Percentiles rank a stretch among this genome's conserved stretches.
phyloP scores from a whole-genome alignment of 2,329 filamentous ascomycete genomes.

The Monosporascus sp. region DNA sequence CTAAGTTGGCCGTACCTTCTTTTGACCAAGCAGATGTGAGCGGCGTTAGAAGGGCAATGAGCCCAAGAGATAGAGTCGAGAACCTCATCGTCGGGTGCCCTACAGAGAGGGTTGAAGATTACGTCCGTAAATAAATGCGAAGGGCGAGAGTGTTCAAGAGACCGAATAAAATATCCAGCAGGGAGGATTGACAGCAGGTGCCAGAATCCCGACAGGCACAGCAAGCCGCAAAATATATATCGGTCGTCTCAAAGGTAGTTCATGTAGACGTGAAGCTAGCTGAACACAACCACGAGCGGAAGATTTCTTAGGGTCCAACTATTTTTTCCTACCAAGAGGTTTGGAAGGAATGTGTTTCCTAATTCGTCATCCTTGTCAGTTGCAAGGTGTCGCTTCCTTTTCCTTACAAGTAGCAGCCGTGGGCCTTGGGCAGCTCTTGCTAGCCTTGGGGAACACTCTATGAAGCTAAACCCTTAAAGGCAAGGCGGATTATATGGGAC shows the following conservation, averaged over 20 bases:
- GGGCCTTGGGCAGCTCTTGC: not conserved
- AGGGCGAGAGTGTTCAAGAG: no score
- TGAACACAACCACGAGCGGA: no score
- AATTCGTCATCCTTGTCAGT: not conserved
- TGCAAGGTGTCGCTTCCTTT: not conserved
- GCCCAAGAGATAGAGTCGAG: constrained; percentile 59
- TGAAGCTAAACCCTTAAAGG: no score
- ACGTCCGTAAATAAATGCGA: no score
- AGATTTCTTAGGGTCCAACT: not conserved
- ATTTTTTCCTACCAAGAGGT: not conserved
- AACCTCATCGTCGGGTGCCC: constrained; percentile 62
- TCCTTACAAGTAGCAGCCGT: not conserved
- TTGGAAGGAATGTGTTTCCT: not conserved
- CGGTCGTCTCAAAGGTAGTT: no score
- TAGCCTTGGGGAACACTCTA: no score
- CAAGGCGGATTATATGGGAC: no score
- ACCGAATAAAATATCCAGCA: not conserved
- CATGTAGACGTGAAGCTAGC: no score
- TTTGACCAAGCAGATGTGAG: constrained; percentile 76
- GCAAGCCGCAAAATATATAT: no score
- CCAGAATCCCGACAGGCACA: no score
- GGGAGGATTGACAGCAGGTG: no score
- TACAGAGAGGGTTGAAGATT: not conserved
- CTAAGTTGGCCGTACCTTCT: constrained; percentile 55
- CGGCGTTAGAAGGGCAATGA: constrained; percentile 62